Base-by-base conservation (phyloP, 2,329 filamentous ascomycete genomes). In the Sclerotinia subarctica region DNA sequence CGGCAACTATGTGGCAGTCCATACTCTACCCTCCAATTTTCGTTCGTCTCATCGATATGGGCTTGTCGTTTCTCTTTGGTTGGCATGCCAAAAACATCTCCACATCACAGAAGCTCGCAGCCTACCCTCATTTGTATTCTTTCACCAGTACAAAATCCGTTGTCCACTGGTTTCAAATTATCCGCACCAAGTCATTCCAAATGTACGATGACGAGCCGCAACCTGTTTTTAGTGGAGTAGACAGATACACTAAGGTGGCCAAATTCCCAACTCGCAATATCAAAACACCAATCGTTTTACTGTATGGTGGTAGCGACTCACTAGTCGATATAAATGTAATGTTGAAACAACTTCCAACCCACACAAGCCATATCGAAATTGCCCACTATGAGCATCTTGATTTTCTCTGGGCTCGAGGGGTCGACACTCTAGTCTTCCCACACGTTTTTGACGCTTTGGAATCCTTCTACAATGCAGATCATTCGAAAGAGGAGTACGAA, bases 131-230 rank as follows among this genome's bases (percentile, higher is more conserved):
- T 80, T 82, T 99, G 0, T 99, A 97, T 81, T 97, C 94, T 0
- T 98, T 94, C 78, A 97, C 94, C 0, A 96, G 92, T 78, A 97
- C 93, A 68, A 99, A 99, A 80, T 94, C 90, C 26, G 93, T 99
- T 11, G 95, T 99, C 0, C 95, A 99, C 78, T 99, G 95, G 95
- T 99, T 99, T 78, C 95, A 99, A 78, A 97, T 99, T 77, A 99
- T 99, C 75, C 90, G 95, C 72, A 97, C 94, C 75, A 92, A 93
- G 75, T 93, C 88, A 35, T 98, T 99, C 79, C 95, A 99, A 79
- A 97, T 99, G 92, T 98, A 94, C 78, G 95, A 99, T 77, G 95
- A 99, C 77, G 94, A 98, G 74, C 86, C 95, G 0, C 91, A 93
- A 68, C 89, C 90, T 38, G 90, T 90, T 66, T 82, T 94, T 49